Conservation (phyloP, 352 stramenopile species). For the Pythium diclinum region DNA sequence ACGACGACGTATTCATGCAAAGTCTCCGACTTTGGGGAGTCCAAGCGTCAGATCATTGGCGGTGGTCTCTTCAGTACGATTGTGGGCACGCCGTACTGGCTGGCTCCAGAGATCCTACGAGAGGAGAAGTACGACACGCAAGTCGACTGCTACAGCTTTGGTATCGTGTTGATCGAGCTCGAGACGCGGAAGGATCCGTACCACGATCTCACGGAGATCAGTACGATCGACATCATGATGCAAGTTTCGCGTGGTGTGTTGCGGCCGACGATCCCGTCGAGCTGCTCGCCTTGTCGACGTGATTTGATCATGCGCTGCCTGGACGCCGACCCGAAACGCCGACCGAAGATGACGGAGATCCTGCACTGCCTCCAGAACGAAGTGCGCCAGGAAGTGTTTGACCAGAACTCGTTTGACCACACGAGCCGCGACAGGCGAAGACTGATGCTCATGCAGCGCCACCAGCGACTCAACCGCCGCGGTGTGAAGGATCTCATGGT, state of each 20-base stretch:
- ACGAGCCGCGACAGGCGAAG: constrained; percentile 53
- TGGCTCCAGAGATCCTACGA: constrained; percentile 80
- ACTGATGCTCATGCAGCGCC: constrained; percentile 68
- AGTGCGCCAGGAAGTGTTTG: constrained; percentile 70
- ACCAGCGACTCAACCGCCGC: constrained; percentile 71
- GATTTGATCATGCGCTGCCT: constrained; percentile 69
- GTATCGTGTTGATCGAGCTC: constrained; percentile 82
- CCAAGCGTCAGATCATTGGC: constrained; percentile 48
- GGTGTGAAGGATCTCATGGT: constrained; percentile 58
- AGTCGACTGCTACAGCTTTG: constrained; percentile 88
- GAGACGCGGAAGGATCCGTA: constrained; percentile 77
- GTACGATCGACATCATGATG: constrained; percentile 83
- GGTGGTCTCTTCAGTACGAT: constrained; percentile 66
- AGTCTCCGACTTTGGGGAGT: constrained; percentile 80
- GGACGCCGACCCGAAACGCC: constrained; percentile 47
- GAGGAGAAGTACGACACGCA: constrained; percentile 79
- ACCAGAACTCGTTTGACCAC: constrained; percentile 61
- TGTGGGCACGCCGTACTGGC: constrained; percentile 83
- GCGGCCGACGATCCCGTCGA: constrained; percentile 60
- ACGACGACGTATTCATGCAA: constrained; percentile 78
- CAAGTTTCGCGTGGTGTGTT: constrained; percentile 56
- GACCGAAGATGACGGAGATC: constrained; percentile 79
- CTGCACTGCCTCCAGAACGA: constrained; percentile 69
- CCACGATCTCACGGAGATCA: constrained; percentile 48
- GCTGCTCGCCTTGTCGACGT: constrained; percentile 53